Evolutionary conservation across 257 asterid genomes (phyloP), one percentile per base, ranked within the genome.

Genomic region (Capsicum baccatum): DNA sequence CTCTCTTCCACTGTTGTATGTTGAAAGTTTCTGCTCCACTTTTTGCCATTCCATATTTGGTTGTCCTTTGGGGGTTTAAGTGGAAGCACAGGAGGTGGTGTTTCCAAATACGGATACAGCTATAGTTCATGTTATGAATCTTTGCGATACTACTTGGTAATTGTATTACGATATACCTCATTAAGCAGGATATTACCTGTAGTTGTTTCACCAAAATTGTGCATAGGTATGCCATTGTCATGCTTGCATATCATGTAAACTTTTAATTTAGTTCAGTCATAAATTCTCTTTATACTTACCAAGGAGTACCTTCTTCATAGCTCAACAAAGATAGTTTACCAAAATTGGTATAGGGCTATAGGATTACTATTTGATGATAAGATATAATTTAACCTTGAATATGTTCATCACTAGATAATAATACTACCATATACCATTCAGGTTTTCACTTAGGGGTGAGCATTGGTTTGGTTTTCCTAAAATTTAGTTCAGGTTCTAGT

Each of bases 231-330:
- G 69, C 42, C 70, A 26, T 63, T 63, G 42, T 21, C 15, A 63
- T 26, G 42, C 70, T 63, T 63, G 70, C 70, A 26, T 21, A 26
- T 26, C 42, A 10, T 6, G 70, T 10, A 21, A 63, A 35, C 14
- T 9, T 63, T 63, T 63, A 21, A 63, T 21, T 21, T 21, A 4
- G 70, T 63, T 63, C 16, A 33, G 42, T 21, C 42, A 21, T 21
- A 63, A 10, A 12, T 63, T 21, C 42, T 63, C 16, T 9, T 21
- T 63, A 63, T 63, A 62, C 37, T 19, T 26, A 4, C 39, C 68
- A 62, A 62, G 39, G 37, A 62, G 68, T 62, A 63, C 70, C 42
- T 35, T 63, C 70, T 63, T 63, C 70, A 42, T 63, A 21, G 42
- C 70, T 63, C 16, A 26, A 13, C 14, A 21, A 63, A 4, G 70